Evolutionary conservation across 441 rosid species (phyloP).

Genomic region (Gossypium trilobum): DNA sequence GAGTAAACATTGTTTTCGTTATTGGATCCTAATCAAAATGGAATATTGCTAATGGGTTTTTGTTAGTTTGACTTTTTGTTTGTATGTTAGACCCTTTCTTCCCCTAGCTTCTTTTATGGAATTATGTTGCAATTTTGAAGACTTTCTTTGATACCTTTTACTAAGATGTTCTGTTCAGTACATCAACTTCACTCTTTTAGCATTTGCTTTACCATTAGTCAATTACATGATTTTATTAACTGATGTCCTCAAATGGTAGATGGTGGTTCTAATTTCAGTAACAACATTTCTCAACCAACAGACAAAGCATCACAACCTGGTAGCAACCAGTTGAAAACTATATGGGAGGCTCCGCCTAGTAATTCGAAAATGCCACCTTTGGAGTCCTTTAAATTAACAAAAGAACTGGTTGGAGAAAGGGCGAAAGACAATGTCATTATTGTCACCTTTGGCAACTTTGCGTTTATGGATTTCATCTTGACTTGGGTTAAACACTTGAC

Average conservation of each 20-base stretch:
- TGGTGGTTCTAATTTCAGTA: constrained; percentile 16
- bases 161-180: not conserved
- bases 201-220: not conserved
- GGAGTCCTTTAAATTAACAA: constrained; percentile 57
- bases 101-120: not conserved
- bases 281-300: constrained; percentile 29
- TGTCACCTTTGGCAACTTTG: constrained; percentile 94
- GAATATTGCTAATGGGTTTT: not conserved
- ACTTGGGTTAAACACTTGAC: constrained; percentile 94
- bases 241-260: constrained; percentile 24
- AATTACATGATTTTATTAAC: constrained; percentile 4
- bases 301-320: constrained; percentile 19
- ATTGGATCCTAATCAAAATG: not conserved
- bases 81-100: not conserved
- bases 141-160: not conserved
- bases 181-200: constrained; percentile 3
- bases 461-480: constrained; percentile 94
- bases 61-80: not conserved
- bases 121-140: not conserved
- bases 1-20: not conserved
- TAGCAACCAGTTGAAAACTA: constrained; percentile 27
- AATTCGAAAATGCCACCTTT: constrained; percentile 73
- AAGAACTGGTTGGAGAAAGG: constrained; percentile 61
- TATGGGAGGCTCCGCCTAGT: constrained; percentile 67
- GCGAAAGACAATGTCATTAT: constrained; percentile 65